Evolutionary conservation across 1,284 basidiomycete genomes (phyloP), one percentile per base, ranked within the genome.

Genomic region (Trichosporon faecale): DNA sequence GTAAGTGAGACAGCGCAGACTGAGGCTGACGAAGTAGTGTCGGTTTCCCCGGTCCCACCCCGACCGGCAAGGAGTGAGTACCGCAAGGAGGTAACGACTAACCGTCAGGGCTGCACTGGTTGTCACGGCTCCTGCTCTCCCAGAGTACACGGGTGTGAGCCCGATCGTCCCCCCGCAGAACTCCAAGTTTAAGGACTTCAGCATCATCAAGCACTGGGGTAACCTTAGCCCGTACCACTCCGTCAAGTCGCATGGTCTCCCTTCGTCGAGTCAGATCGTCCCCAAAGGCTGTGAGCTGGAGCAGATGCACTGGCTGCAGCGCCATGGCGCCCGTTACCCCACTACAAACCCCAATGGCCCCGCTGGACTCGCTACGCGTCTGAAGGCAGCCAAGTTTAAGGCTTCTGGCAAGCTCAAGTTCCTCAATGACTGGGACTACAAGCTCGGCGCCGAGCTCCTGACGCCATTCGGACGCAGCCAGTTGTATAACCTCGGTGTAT

Each of bases 11-110:
- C 0, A 27, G 61, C 31, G 44, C 21, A 35, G 29, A 7, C 1
- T 6, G 37, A 44, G 44, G 64, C 74, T 76, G 67, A 73, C 69
- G 21, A 18, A n/a, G 7, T 31, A 82, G 90, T 72, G 88, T 95
- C 12, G 93, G 93, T 57, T 91, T 93, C 79, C 86, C 90, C 14
- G 93, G 93, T 9, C 88, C 87, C 11, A 95, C 93, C 0, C 91
- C 91, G 0, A 95, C 93, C 0, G 93, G 93, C 12, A 89, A 88
- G 12, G 93, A 95, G 82, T 82, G 71, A 79, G 82, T 78, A 40
- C 52, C 49, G 21, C 21, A 9, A 35, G 16, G 21, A 29, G 21
- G 12, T 14, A 25, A 37, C 37, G 9, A 29, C 70, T 75, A 55
- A 73, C 70, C 9, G 11, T 7, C 70, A 83, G 82, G 76, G 86